Percentiles rank a stretch among this genome's conserved stretches.
Evolutionary conservation across 1,284 basidiomycete species (phyloP).

Genomic region (Ustilago crameri): DNA sequence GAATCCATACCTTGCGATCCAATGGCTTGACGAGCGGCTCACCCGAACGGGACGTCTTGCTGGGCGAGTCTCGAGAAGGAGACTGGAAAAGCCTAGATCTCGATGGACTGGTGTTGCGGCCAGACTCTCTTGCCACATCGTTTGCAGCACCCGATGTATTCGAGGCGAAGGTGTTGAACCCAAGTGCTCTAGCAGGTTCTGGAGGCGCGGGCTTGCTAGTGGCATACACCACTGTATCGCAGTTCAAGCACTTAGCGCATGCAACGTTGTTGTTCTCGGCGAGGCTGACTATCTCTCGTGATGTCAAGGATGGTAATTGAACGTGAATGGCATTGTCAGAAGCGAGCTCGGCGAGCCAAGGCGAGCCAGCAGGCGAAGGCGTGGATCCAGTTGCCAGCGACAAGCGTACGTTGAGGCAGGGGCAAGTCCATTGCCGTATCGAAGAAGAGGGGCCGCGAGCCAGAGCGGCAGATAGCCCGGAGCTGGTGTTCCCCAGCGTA

Average conservation of each 20-base stretch:
- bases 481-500: conserved; percentile 2
- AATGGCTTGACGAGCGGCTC: conserved; percentile 45
- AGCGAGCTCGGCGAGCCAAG: conserved; percentile 35
- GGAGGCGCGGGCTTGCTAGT: conserved; percentile 44
- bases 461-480: conserved; percentile 24
- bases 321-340: conserved; percentile 40
- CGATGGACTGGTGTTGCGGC: conserved; percentile 18
- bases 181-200: conserved; percentile 33
- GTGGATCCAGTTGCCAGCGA: conserved; percentile 15
- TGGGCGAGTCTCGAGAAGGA: conserved; percentile 25
- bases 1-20: conserved; percentile 48
- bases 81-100: conserved; percentile 21
- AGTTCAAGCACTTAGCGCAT: conserved; percentile 49
- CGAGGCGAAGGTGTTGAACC: conserved; percentile 38
- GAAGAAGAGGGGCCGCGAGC: conserved; percentile 11
- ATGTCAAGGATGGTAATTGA: conserved; percentile 32
- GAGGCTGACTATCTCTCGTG: conserved; percentile 39
- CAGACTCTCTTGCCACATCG: conserved; percentile 13
- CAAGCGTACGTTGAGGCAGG: conserved; percentile 46
- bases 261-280: conserved; percentile 30
- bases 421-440: conserved; percentile 40
- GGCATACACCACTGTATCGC: conserved; percentile 46
- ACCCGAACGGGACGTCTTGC: conserved; percentile 9
- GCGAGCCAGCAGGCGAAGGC: conserved; percentile 2
- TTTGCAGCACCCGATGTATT: conserved; percentile 6